Evolutionary conservation across 306 rosid species (phyloP), one percentile per base, ranked within the genome.

Genomic region (Mimosa pudica): DNA sequence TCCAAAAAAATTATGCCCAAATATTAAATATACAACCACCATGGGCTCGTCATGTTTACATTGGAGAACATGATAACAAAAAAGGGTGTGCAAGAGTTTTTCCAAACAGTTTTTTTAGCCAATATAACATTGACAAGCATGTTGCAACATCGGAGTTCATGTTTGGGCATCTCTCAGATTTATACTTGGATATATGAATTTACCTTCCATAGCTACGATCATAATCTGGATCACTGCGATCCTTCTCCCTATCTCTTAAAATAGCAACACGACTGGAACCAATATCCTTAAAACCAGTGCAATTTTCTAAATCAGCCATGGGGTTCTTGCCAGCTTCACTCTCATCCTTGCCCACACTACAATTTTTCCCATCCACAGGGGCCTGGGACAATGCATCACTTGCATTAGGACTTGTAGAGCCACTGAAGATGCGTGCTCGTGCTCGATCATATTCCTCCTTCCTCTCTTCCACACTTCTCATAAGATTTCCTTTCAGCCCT

Each of bases 401-500:
- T 30, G 77, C 72, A 46, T 89, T 94, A 70, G 69, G 74, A 88
- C 86, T 81, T 73, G 83, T 13, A 52, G 88, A 80, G 80, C 88
- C 11, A 77, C 89, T 88, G 81, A 94, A 94, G 81, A 94, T 94
- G 51, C 97, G 97, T 52, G 98, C 98, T 32, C 98, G 88, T 61
- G 98, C 98, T 86, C 91, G 83, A 79, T 94, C 93, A 74, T 94
- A 94, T 76, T 94, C 97, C 81, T 94, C 98, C 87, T 88, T 92
- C 89, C 98, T 92, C 92, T 92, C 94, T 88, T 94, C 98, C 76
- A 94, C 91, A 80, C 91, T 94, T 86, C 98, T 90, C 76, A 85
- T 58, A 54, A 74, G 77, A 80, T 83, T 88, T 75, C 86, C 83
- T 80, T 94, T 96, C 86, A 88, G 81, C 88, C 91, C 86, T 20